Evolutionary conservation across 1,284 basidiomycete genomes (phyloP).

Genomic region (Ganoderma boninense): DNA sequence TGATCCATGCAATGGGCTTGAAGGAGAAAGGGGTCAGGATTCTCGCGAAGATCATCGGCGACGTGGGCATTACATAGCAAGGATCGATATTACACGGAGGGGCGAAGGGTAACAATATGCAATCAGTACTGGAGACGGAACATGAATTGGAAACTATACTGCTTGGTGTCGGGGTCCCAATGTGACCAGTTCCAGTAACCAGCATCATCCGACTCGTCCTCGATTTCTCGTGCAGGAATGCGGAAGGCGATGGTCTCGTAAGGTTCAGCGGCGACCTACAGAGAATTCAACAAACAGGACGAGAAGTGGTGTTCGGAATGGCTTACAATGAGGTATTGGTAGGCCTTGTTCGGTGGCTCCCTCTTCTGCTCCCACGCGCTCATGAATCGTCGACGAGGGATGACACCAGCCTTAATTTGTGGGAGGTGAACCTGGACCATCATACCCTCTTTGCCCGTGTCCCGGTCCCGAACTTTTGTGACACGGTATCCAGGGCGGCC

Average conservation of each 20-base stretch:
- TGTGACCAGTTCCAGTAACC: slow-evolving; percentile 96
- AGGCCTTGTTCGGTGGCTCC: slow-evolving; percentile 94
- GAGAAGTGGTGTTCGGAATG: slow-evolving; percentile 2
- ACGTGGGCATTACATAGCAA: not conserved
- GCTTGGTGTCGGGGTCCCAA: slow-evolving; percentile 97
- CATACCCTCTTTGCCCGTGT: slow-evolving; percentile 89
- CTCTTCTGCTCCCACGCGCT: slow-evolving; percentile 97
- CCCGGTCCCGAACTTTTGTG: slow-evolving; percentile 85
- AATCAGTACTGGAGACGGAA: slow-evolving; percentile 74
- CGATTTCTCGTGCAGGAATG: slow-evolving; percentile 97
- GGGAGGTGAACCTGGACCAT: slow-evolving; percentile 97
- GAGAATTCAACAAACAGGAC: slow-evolving; percentile 18
- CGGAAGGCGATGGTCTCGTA: slow-evolving; percentile 99
- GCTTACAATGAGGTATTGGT: slow-evolving; percentile 96
- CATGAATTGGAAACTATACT: slow-evolving; percentile 96
- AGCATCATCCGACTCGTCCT: slow-evolving; percentile 90
- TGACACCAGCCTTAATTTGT: slow-evolving; percentile 89
- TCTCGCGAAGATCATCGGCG: not conserved
- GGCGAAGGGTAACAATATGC: slow-evolving; percentile 26
- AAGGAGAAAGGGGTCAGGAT: not conserved
- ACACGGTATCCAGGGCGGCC: slow-evolving; percentile 95
- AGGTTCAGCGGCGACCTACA: slow-evolving; percentile 95
- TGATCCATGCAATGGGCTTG: not conserved
- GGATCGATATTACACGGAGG: slow-evolving; percentile 13
- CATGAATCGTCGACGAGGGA: slow-evolving; percentile 95